A percentile compares a stretch with the other conserved stretches of the same genome.
phyloP scores from a whole-genome alignment of 495 filamentous ascomycete species.

The Penicillium pancosmium region DNA sequence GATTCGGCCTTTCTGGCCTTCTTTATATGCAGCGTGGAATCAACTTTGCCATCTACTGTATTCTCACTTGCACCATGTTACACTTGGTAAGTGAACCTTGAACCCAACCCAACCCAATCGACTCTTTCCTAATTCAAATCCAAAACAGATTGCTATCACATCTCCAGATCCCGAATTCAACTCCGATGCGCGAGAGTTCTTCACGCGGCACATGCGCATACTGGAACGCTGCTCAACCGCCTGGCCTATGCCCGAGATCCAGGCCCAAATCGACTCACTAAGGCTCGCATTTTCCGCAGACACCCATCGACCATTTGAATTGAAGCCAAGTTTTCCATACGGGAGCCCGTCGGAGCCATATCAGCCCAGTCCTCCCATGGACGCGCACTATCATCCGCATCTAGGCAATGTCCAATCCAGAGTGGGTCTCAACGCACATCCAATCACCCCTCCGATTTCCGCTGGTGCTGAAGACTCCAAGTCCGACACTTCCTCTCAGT shows the following conservation, averaged over 20 bases:
- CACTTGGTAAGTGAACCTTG: slow-evolving; percentile 69
- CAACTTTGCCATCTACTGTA: slow-evolving; percentile 91
- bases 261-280: slow-evolving; percentile 86
- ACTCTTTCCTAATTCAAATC: neutral
- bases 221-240: slow-evolving; percentile 80
- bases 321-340: slow-evolving; percentile 87
- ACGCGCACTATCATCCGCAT: slow-evolving; percentile 47
- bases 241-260: slow-evolving; percentile 93
- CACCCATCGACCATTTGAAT: slow-evolving; percentile 78
- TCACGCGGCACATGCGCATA: slow-evolving; percentile 93
- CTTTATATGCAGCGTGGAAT: slow-evolving; percentile 94
- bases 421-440: slow-evolving; percentile 75
- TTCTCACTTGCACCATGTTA: slow-evolving; percentile 92
- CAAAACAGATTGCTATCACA: slow-evolving; percentile 81
- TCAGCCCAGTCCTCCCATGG: slow-evolving; percentile 64
- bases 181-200: slow-evolving; percentile 83
- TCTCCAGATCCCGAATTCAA: slow-evolving; percentile 91
- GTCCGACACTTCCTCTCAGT: slow-evolving; percentile 72
- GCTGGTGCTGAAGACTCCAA: slow-evolving; percentile 73
- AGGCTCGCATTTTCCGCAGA: slow-evolving; percentile 94
- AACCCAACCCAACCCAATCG: slow-evolving; percentile 11
- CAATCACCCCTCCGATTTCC: slow-evolving; percentile 82
- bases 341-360: slow-evolving; percentile 72
- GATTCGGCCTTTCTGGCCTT: slow-evolving; percentile 78
- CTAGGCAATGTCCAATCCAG: slow-evolving; percentile 54